Evolutionary conservation across 1,284 basidiomycete genomes (phyloP).

Genomic region (Trichosporon sp.): DNA sequence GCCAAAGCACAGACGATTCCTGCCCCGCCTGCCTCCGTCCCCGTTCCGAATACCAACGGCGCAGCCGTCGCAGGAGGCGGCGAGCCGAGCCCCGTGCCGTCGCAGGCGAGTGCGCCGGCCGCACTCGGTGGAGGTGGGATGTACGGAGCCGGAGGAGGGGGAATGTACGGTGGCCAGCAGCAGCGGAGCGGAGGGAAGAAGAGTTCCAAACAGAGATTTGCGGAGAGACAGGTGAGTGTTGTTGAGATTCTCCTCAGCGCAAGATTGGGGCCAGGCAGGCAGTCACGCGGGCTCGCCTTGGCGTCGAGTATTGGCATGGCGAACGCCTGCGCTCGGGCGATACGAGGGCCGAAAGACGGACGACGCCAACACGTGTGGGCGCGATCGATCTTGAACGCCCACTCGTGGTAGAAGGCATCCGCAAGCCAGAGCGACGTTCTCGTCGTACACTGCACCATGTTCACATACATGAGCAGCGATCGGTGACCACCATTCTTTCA

Average conservation of each 20-base stretch:
- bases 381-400: background rate
- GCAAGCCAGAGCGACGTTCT: background rate
- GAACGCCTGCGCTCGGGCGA: background rate
- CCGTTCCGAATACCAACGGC: background rate
- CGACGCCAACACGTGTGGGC: background rate
- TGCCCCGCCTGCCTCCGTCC: background rate
- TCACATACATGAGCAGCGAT: background rate
- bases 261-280: background rate
- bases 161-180: background rate
- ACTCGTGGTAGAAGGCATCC: background rate
- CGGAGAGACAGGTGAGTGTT: conserved; percentile 68
- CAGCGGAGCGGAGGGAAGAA: conserved; percentile 51
- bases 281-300: too few species aligned
- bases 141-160: background rate
- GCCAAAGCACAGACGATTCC: background rate
- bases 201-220: conserved; percentile 63
- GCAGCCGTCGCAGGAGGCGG: background rate
- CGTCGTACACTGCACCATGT: background rate
- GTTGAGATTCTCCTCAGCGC: background rate
- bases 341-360: background rate
- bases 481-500: background rate
- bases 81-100: background rate
- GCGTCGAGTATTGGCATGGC: too few species aligned
- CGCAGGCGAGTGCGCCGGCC: background rate
- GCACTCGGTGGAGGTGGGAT: conserved; percentile 1